These are phyloP conservation scores for Prototheca cutis DNA, from an alignment of 163 green algal species.

Conservation along the genomic window DNA sequence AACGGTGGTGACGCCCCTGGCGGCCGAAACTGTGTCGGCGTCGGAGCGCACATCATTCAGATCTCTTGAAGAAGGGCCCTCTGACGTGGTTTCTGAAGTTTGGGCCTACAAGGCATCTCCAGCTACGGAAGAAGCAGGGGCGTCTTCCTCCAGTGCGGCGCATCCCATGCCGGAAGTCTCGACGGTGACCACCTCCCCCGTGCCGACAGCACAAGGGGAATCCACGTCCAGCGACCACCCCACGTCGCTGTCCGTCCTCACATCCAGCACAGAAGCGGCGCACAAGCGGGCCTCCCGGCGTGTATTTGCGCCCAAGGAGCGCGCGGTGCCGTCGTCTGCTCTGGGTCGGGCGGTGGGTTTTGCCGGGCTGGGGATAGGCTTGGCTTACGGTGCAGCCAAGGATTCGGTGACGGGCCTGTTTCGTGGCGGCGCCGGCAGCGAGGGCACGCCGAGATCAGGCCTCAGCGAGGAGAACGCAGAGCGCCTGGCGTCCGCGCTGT, in stretches of 20 bases:
- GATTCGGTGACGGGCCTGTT: conserved; percentile 41
- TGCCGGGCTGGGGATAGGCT: conserved; percentile 58
- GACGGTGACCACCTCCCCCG: no score
- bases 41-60: no score
- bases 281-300: neutral
- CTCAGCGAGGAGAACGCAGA: conserved; percentile 60
- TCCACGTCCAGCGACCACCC: neutral
- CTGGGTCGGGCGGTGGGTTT: conserved; percentile 66
- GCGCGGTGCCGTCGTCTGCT: conserved; percentile 54
- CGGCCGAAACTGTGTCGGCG: no score
- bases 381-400: conserved; percentile 47
- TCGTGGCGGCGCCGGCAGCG: conserved; percentile 1
- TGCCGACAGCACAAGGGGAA: no score
- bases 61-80: no score
- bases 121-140: no score
- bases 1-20: no score
- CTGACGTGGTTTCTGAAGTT: no score
- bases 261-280: neutral
- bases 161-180: no score
- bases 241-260: neutral
- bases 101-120: no score
- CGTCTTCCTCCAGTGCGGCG: no score
- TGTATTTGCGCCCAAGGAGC: conserved; percentile 35
- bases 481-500: conserved; percentile 72
- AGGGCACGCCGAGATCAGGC: neutral